Evolutionary conservation across 225 moss, liverwort and hornwort species (phyloP).

Genomic region (Straminergon stramineum): DNA sequence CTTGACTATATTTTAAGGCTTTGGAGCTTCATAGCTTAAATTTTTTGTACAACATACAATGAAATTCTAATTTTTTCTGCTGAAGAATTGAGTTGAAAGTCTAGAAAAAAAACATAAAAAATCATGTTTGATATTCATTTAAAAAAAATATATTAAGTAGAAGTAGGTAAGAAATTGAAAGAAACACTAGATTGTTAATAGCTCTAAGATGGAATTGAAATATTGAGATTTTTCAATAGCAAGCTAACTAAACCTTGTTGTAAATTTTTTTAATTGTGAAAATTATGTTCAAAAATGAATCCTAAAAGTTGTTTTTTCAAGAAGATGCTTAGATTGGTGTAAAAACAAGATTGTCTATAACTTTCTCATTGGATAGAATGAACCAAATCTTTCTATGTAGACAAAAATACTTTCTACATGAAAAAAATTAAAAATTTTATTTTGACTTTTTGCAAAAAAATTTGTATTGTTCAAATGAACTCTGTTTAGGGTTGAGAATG

Average conservation of each 20-base stretch:
- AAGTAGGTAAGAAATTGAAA: neutral
- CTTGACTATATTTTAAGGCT: neutral
- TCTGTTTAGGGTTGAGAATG: fast-evolving
- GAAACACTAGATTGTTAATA: neutral
- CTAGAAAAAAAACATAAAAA: neutral
- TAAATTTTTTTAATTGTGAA: neutral
- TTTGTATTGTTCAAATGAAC: neutral
- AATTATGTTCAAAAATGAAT: neutral
- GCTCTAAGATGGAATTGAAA: neutral
- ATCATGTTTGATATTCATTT: neutral
- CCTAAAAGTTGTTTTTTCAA: neutral
- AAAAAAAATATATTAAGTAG: neutral
- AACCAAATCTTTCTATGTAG: neutral
- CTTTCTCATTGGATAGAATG: neutral
- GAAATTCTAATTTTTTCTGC: neutral
- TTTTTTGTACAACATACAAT: neutral
- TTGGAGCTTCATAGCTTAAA: neutral
- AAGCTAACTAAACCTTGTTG: neutral
- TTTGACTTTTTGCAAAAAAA: neutral
- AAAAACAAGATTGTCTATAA: neutral
- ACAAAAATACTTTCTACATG: neutral
- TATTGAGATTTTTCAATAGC: neutral
- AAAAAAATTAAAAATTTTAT: neutral
- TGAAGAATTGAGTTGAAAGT: neutral
- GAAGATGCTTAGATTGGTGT: neutral